Percentiles rank a stretch among this genome's conserved stretches.
Evolutionary conservation across 495 filamentous ascomycete species (phyloP).

Genomic region (Neurospora hispaniola): DNA sequence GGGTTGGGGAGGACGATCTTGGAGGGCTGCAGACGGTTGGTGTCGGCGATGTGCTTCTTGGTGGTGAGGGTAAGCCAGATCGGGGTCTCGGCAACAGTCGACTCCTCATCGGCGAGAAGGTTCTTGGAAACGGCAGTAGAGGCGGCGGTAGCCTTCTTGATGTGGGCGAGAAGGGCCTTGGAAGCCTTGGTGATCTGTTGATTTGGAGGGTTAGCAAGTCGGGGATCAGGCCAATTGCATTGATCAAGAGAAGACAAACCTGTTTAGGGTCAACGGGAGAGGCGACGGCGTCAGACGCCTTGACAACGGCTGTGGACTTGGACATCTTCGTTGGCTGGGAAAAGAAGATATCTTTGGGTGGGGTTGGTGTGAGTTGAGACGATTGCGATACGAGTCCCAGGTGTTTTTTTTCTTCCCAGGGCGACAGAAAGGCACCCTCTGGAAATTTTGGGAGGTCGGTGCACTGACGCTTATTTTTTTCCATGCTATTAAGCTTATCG

Average conservation of each 20-base stretch:
- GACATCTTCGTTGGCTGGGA: slow-evolving; percentile 16
- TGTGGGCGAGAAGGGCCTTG: slow-evolving; percentile 67
- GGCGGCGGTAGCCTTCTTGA: slow-evolving; percentile 54
- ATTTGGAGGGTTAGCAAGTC: neutral
- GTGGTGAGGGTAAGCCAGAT: slow-evolving; percentile 82
- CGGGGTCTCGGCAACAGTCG: slow-evolving; percentile 34
- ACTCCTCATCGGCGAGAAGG: slow-evolving; percentile 56
- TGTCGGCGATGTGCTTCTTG: slow-evolving; percentile 56
- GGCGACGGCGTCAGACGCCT: slow-evolving; percentile 20
- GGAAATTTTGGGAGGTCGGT: slow-evolving; percentile 17
- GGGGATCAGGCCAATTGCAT: neutral
- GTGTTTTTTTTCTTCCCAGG: slow-evolving; percentile 10
- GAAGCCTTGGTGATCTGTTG: slow-evolving; percentile 65
- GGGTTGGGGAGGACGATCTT: slow-evolving; percentile 55
- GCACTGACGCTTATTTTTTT: slow-evolving; percentile 12
- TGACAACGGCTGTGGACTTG: slow-evolving; percentile 15
- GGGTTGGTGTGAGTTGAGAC: slow-evolving; percentile 1
- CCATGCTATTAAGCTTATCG: neutral
- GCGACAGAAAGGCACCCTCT: slow-evolving; percentile 1
- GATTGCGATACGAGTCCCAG: slow-evolving; percentile 1
- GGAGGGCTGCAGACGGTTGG: slow-evolving; percentile 54
- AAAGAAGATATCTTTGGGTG: slow-evolving; percentile 8
- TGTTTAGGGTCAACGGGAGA: slow-evolving; percentile 35
- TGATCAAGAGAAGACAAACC: slow-evolving; percentile 16
- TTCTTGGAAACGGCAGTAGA: slow-evolving; percentile 54